phyloP scores from a whole-genome alignment of 352 stramenopile genomes.

The Phytophthora tubulina region DNA sequence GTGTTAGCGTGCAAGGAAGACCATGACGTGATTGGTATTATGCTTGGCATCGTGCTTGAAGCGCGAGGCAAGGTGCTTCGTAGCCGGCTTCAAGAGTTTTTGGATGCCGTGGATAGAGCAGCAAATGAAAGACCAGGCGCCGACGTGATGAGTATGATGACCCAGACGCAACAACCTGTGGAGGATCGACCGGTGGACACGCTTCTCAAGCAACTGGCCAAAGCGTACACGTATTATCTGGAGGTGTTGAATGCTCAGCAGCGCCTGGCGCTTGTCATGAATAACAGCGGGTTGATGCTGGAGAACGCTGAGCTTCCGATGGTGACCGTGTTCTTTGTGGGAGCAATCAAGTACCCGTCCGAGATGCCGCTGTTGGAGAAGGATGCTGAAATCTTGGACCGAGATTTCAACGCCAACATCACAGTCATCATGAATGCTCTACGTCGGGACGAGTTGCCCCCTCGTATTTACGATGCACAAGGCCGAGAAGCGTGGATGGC shows the following conservation, averaged over 20 bases:
- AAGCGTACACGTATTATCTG: constrained; percentile 69
- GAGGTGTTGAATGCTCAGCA: constrained; percentile 55
- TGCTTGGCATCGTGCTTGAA: constrained; percentile 64
- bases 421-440: constrained; percentile 44
- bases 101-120: constrained; percentile 5
- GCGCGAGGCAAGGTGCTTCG: constrained; percentile 60
- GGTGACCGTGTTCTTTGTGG: constrained; percentile 53
- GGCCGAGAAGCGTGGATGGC: constrained; percentile 48
- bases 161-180: constrained; percentile 9
- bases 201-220: constrained; percentile 67
- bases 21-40: constrained; percentile 82
- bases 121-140: neutral
- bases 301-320: constrained; percentile 54
- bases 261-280: constrained; percentile 42
- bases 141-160: constrained; percentile 4
- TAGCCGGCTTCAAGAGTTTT: constrained; percentile 31
- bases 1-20: constrained; percentile 85
- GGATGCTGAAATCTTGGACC: constrained; percentile 26
- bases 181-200: constrained; percentile 9
- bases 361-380: constrained; percentile 41
- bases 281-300: constrained; percentile 40
- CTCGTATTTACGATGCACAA: constrained; percentile 43
- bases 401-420: constrained; percentile 41
- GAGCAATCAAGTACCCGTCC: constrained; percentile 26
- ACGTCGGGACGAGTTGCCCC: constrained; percentile 39